Percentiles rank a stretch among this genome's conserved stretches.
Conservation (phyloP, 2,329 filamentous ascomycete species). For the Beauveria sp. region DNA sequence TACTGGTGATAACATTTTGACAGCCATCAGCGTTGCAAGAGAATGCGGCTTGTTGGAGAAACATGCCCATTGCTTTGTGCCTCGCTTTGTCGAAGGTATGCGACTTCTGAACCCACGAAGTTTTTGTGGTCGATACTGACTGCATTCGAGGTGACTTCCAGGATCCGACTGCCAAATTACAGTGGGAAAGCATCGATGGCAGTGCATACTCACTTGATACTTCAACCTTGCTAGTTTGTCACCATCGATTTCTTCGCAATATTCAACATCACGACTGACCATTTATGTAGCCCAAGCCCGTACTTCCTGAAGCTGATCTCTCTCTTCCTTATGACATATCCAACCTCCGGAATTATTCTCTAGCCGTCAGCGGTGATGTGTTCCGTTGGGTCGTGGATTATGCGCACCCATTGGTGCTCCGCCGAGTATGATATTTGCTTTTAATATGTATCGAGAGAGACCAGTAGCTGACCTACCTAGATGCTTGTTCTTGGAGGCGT, state of each 20-base stretch:
- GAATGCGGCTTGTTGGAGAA: constrained; percentile 79
- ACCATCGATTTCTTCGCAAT: neutral
- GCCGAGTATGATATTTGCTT: constrained; percentile 42
- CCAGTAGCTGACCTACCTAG: constrained; percentile 29
- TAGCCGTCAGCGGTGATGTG: constrained; percentile 86
- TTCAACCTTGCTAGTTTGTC: constrained; percentile 59
- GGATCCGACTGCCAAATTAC: constrained; percentile 64
- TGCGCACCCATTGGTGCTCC: constrained; percentile 70
- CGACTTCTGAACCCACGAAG: neutral
- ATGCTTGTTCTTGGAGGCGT: constrained; percentile 90
- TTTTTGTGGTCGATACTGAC: neutral
- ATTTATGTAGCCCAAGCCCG: constrained; percentile 55
- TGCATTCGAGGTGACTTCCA: constrained; percentile 52
- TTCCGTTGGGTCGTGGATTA: constrained; percentile 97
- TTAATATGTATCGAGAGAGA: neutral
- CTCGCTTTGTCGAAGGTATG: constrained; percentile 70
- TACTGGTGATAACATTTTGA: constrained; percentile 95
- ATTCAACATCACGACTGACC: neutral
- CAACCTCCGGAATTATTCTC: constrained; percentile 74
- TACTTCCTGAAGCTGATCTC: constrained; percentile 64
- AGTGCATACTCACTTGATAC: constrained; percentile 69
- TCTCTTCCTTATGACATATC: constrained; percentile 80
- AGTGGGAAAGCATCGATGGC: constrained; percentile 96
- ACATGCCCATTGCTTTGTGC: constrained; percentile 84
- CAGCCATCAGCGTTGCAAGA: constrained; percentile 88